phyloP scores from a whole-genome alignment of 2,329 filamentous ascomycete genomes.

The Clarireedia sp. region DNA sequence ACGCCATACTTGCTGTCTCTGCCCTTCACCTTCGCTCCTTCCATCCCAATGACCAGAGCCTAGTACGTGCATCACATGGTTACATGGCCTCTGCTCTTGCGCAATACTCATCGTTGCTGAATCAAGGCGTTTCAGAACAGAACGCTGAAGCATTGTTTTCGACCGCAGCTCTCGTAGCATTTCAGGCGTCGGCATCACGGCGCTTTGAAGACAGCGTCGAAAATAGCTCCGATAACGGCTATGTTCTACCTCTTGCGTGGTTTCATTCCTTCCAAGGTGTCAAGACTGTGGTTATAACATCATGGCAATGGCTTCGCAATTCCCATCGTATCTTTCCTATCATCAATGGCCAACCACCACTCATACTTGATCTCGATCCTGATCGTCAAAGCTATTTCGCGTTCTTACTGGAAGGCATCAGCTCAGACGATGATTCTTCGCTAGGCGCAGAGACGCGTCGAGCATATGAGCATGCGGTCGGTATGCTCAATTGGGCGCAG shows the following conservation, averaged over 20 bases:
- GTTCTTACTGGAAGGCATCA: slow-evolving; percentile 48
- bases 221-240: slow-evolving; percentile 35
- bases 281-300: slow-evolving; percentile 55
- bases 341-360: slow-evolving; percentile 54
- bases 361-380: slow-evolving; percentile 51
- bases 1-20: slow-evolving; percentile 56
- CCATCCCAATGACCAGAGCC: slow-evolving; percentile 47
- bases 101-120: slow-evolving; percentile 50
- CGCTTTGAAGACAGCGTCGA: slow-evolving; percentile 51
- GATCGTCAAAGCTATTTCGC: slow-evolving; percentile 51
- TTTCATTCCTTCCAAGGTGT: slow-evolving; percentile 62
- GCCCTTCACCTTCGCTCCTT: slow-evolving; percentile 53
- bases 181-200: slow-evolving; percentile 57
- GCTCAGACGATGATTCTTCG: slow-evolving; percentile 38
- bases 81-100: slow-evolving; percentile 58
- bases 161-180: slow-evolving; percentile 55
- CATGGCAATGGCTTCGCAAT: slow-evolving; percentile 55
- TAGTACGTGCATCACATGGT: slow-evolving; percentile 55
- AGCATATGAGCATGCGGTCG: slow-evolving; percentile 56
- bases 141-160: slow-evolving; percentile 58
- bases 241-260: slow-evolving; percentile 54
- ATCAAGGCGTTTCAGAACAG: slow-evolving; percentile 46
- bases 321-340: slow-evolving; percentile 51
- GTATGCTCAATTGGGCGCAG: slow-evolving; percentile 59
- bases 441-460: slow-evolving; percentile 35